phyloP scores from a whole-genome alignment of 495 filamentous ascomycete genomes.

The Physcia stellaris region DNA sequence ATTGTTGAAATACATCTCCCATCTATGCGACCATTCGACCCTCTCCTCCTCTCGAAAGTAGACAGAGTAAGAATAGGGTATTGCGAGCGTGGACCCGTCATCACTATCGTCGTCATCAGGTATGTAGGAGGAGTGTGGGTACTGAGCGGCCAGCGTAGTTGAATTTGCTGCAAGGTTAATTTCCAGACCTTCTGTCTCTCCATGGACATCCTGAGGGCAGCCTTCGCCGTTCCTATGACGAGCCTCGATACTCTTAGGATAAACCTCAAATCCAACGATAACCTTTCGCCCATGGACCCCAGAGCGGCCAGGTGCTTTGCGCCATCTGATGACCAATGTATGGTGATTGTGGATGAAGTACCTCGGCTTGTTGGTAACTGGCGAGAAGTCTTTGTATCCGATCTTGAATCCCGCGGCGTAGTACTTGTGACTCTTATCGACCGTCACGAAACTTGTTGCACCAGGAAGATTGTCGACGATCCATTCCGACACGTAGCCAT shows the following conservation, averaged over 20 bases:
- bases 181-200: constrained; percentile 49
- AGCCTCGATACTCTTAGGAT: constrained; percentile 68
- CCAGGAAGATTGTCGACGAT: constrained; percentile 93
- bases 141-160: constrained; percentile 40
- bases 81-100: constrained; percentile 56
- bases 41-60: constrained; percentile 78
- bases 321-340: constrained; percentile 76
- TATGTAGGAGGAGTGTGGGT: constrained; percentile 46
- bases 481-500: constrained; percentile 89
- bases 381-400: constrained; percentile 58
- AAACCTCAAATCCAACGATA: constrained; percentile 86
- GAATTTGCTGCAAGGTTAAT: constrained; percentile 51
- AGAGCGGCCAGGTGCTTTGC: constrained; percentile 52
- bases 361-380: constrained; percentile 43
- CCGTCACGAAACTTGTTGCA: constrained; percentile 83
- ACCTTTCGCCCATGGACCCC: constrained; percentile 64
- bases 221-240: constrained; percentile 44
- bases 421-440: constrained; percentile 78
- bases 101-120: constrained; percentile 41
- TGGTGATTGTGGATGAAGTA: constrained; percentile 88
- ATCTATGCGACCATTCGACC: constrained; percentile 76
- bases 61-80: constrained; percentile 86
- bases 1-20: constrained; percentile 90
- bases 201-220: constrained; percentile 53
- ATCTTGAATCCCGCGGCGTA: constrained; percentile 95